These are phyloP conservation scores for Fraxinus nigra DNA, from an alignment of 305 asterid species.

Conservation along the genomic window DNA sequence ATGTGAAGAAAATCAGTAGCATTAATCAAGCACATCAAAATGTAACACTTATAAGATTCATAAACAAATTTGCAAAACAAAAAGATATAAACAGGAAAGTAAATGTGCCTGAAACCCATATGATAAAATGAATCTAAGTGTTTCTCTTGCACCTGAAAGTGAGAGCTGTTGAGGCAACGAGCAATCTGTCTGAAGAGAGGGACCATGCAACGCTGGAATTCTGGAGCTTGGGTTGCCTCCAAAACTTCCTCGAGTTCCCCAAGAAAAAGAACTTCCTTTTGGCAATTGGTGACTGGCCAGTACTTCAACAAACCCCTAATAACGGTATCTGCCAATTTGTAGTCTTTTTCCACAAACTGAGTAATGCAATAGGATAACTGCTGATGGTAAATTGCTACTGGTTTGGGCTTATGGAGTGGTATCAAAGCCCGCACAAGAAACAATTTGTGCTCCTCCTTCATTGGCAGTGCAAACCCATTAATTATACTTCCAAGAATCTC, in stretches of 20 bases:
- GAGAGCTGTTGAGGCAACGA: constrained; percentile 67
- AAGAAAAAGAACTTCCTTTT: constrained; percentile 77
- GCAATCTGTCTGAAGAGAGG: constrained; percentile 81
- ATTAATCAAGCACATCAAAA: background rate
- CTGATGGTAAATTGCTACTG: constrained; percentile 60
- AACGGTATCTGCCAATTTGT: constrained; percentile 64
- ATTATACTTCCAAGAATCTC: constrained; percentile 91
- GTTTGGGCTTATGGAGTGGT: constrained; percentile 82
- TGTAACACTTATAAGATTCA: background rate
- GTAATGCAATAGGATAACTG: constrained; percentile 69
- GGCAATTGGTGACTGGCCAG: constrained; percentile 83
- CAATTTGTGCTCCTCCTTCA: constrained; percentile 95
- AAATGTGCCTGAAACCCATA: background rate
- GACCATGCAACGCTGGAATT: constrained; percentile 73
- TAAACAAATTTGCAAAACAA: constrained; percentile 2
- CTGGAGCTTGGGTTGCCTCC: constrained; percentile 70
- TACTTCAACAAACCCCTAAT: constrained; percentile 78
- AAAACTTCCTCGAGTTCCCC: constrained; percentile 83
- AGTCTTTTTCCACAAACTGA: constrained; percentile 85
- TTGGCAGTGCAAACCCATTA: constrained; percentile 87
- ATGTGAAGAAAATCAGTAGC: background rate
- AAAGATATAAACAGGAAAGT: background rate
- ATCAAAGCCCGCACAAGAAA: constrained; percentile 74
- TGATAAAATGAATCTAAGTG: background rate
- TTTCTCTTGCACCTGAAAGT: constrained; percentile 67